Evolutionary conservation across 129 eudicot species (phyloP).

Genomic region (Centaurea solstitialis): DNA sequence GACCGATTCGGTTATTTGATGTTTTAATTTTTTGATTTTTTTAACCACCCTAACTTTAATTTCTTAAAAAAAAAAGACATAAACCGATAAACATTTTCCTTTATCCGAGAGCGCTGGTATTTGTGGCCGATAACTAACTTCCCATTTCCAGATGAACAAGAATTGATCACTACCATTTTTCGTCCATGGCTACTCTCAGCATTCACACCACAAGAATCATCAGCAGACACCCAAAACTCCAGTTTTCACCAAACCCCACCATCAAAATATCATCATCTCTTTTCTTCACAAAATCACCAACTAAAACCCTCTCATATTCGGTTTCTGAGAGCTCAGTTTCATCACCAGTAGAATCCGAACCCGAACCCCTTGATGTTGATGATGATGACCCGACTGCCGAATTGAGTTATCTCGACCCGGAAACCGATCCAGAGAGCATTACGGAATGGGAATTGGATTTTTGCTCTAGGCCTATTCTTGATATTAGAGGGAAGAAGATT

Average conservation of each 20-base stretch:
- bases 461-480: constrained; percentile 96
- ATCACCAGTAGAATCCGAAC: constrained; percentile 37
- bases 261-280: constrained; percentile 35
- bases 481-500: constrained; percentile 90
- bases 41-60: too few species aligned
- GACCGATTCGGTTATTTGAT: too few species aligned
- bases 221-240: constrained; percentile 31
- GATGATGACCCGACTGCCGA: constrained; percentile 84
- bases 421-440: constrained; percentile 70
- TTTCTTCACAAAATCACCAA: constrained; percentile 25
- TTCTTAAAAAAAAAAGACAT: too few species aligned
- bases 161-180: background rate
- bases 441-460: constrained; percentile 95
- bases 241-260: constrained; percentile 32
- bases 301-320: constrained; percentile 31
- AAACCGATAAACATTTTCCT: too few species aligned
- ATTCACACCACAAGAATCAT: constrained; percentile 59
- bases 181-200: constrained; percentile 56
- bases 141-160: background rate
- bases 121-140: background rate
- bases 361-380: constrained; percentile 52
- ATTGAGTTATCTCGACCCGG: constrained; percentile 84
- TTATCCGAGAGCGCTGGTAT: too few species aligned
- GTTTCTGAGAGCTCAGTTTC: constrained; percentile 73
- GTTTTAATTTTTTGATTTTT: too few species aligned